Base-by-base conservation (phyloP, 2,329 filamentous ascomycete genomes). In the Colletotrichum kahawae region DNA sequence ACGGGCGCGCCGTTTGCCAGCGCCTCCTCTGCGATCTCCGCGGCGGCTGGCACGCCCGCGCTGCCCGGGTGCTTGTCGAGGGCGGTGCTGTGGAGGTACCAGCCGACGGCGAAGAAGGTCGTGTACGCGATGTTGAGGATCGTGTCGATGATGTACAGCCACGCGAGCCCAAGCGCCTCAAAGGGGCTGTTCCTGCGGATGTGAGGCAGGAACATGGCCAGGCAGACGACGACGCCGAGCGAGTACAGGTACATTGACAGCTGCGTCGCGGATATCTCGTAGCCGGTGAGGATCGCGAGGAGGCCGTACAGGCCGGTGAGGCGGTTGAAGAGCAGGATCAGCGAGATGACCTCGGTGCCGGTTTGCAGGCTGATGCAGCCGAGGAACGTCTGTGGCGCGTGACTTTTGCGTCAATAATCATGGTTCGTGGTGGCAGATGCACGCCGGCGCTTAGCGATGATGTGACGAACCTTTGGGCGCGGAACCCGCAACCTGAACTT, bases 211-310 rank as follows among this genome's bases (percentile, higher is more conserved):
- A 98, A 92, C 80, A 92, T 90, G 67, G 91, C 88, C 78, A 95
- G 90, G 60, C 94, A 85, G 77, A 89, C 87, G 77, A 98, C 91
- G 33, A 94, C 90, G 77, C 91, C 79, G 76, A 97, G 89, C 31
- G 94, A 97, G 89, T 98, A 98, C 64, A 98, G 89, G 88, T 98
- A 98, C 89, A 97, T 97, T 73, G 94, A 94, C 72, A 98, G 90
- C 84, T 98, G 96, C 29, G 97, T 90, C 34, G 92, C 89, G 69
- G 95, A 96, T 77, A 98, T 92, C 79, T 93, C 89, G 84, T 95
- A 95, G 82, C 96, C 96, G 29, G 96, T 98, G 78, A 98, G 88
- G 79, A 98, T 91, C 74, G 96, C 95, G 79, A 98, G 93, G 57
- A 98, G 89, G 78, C 96, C 96, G 85, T 98, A 98, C 79, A 98